These are phyloP conservation scores for Cryptococcus maquisensis DNA, from an alignment of 1,284 basidiomycete species.

Conservation along the genomic window DNA sequence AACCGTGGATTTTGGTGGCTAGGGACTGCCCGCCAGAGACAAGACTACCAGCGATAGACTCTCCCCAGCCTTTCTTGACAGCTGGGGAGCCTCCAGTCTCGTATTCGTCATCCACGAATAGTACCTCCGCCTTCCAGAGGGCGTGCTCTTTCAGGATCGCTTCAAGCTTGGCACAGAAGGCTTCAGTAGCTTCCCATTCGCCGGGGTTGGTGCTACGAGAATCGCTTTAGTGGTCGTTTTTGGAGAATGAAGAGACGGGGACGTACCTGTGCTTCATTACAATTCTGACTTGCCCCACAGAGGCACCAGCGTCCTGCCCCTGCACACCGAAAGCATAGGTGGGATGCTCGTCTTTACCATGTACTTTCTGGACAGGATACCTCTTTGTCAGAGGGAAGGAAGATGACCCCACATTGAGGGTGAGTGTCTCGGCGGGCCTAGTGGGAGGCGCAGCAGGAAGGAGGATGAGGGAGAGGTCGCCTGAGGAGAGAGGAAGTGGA, in stretches of 20 bases:
- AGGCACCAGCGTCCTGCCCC: constrained; percentile 18
- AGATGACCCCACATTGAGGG: constrained; percentile 36
- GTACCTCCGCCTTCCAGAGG: constrained; percentile 39
- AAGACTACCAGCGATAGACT: constrained; percentile 34
- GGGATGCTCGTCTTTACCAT: constrained; percentile 39
- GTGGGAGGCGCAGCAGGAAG: constrained; percentile 38
- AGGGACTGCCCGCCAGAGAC: constrained; percentile 27
- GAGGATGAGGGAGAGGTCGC: constrained; percentile 38
- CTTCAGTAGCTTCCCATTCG: constrained; percentile 43
- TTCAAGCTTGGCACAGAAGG: constrained; percentile 31
- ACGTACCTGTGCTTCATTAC: constrained; percentile 37
- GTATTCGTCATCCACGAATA: constrained; percentile 47
- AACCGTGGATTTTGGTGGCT: constrained; percentile 21
- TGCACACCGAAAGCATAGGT: constrained; percentile 40
- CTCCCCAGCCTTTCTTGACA: constrained; percentile 35
- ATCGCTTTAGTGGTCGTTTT: not conserved
- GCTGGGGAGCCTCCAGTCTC: constrained; percentile 28
- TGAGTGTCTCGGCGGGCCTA: constrained; percentile 31
- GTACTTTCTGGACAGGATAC: constrained; percentile 37
- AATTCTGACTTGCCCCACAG: constrained; percentile 44
- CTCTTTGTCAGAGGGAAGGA: constrained; percentile 38
- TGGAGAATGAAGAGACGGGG: not conserved
- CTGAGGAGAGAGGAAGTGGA: constrained; percentile 39
- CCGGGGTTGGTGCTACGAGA: constrained; percentile 27
- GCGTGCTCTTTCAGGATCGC: constrained; percentile 30